These are phyloP conservation scores for Diversispora eburnea DNA, from an alignment of 192 early-diverging fungal genomes.

Conservation along the genomic window DNA sequence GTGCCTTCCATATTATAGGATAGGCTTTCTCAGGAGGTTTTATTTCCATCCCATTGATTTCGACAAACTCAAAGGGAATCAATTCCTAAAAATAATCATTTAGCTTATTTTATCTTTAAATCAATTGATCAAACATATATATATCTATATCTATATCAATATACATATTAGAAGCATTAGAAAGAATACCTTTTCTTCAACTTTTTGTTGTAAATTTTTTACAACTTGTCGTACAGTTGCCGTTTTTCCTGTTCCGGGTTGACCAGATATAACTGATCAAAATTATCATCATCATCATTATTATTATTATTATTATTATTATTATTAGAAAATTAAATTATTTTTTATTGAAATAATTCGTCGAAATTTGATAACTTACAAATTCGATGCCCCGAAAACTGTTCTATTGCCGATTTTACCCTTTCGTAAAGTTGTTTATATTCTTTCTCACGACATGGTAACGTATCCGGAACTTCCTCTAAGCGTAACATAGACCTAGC, in stretches of 20 bases:
- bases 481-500: constrained; percentile 83
- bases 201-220: constrained; percentile 59
- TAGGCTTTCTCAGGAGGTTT: constrained; percentile 89
- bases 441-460: constrained; percentile 95
- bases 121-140: background rate
- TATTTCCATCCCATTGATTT: constrained; percentile 98
- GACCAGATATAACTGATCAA: constrained; percentile 80
- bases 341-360: background rate
- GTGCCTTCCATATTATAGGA: constrained; percentile 71
- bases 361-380: constrained; percentile 50
- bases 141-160: background rate
- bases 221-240: constrained; percentile 89
- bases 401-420: constrained; percentile 74
- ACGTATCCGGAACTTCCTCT: constrained; percentile 78
- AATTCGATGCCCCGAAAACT: constrained; percentile 79
- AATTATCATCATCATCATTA: too few relatives aligned
- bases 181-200: constrained; percentile 50
- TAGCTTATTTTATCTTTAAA: too few relatives aligned
- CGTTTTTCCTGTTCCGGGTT: constrained; percentile 97
- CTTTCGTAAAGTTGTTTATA: constrained; percentile 76
- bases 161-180: background rate
- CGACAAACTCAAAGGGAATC: constrained; percentile 80
- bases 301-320: too few relatives aligned
- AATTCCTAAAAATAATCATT: constrained; percentile 41
- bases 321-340: background rate